Conservation (phyloP, 495 filamentous ascomycete genomes). For the Pyrenula massariospora region DNA sequence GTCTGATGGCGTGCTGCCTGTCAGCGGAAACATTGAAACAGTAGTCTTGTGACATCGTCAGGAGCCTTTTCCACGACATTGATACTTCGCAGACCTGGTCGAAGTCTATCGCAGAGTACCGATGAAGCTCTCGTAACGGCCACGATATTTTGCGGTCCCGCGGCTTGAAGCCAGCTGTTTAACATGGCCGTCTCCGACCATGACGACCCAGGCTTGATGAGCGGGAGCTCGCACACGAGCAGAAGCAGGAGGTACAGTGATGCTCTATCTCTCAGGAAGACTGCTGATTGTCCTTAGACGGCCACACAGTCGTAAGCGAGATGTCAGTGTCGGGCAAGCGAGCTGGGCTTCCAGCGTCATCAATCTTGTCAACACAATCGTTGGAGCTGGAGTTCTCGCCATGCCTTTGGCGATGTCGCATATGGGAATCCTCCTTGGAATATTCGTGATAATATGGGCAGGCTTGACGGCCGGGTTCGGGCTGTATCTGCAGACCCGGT, state of each 20-base stretch:
- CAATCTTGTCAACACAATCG: conserved; percentile 92
- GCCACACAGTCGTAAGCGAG: conserved; percentile 35
- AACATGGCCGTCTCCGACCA: neutral
- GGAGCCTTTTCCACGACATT: neutral
- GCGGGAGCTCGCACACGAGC: neutral
- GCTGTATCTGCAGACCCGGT: conserved; percentile 85
- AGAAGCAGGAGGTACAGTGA: neutral
- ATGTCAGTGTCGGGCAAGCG: conserved; percentile 52
- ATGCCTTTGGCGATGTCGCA: conserved; percentile 91
- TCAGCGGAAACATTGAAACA: neutral
- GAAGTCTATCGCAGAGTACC: neutral
- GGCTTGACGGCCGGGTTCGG: conserved; percentile 82
- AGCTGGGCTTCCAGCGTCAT: conserved; percentile 86
- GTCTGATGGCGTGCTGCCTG: neutral
- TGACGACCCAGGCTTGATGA: neutral
- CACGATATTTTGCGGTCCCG: neutral
- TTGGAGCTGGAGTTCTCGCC: conserved; percentile 86
- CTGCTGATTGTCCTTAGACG: no score
- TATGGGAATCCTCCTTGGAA: conserved; percentile 76
- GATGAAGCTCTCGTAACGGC: neutral
- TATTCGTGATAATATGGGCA: conserved; percentile 81
- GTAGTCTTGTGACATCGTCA: neutral
- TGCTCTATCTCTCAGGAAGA: no score
- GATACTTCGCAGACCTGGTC: neutral
- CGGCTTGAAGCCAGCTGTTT: neutral